These are phyloP conservation scores for Cytospora leucostoma DNA, from an alignment of 2,329 filamentous ascomycete genomes.

Conservation along the genomic window DNA sequence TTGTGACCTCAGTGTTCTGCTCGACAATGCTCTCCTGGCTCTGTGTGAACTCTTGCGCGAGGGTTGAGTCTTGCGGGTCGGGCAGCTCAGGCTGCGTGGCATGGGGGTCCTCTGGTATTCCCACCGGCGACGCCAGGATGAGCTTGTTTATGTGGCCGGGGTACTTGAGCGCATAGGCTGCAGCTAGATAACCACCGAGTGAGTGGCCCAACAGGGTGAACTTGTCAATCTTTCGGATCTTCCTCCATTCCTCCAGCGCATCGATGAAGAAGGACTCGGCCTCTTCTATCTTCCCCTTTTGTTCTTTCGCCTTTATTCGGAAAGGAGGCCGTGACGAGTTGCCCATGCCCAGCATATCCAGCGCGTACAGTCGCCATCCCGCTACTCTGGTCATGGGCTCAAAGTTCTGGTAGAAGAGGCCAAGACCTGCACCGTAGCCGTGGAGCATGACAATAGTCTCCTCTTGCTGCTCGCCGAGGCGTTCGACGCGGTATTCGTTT, in stretches of 20 bases:
- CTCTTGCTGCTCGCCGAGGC: conserved; percentile 74
- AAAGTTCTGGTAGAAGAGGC: conserved; percentile 99
- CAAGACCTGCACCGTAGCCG: conserved; percentile 92
- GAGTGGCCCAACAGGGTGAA: conserved; percentile 95
- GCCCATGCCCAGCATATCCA: conserved; percentile 96
- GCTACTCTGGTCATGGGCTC: conserved; percentile 76
- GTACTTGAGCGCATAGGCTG: conserved; percentile 95
- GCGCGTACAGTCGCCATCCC: conserved; percentile 86
- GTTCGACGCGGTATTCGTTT: conserved; percentile 91
- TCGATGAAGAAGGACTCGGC: conserved; percentile 97
- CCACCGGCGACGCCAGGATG: conserved; percentile 91
- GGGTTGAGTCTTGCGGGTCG: conserved; percentile 70
- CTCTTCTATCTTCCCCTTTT: conserved; percentile 79
- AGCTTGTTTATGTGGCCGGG: conserved; percentile 93
- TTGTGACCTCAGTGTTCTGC: conserved; percentile 34
- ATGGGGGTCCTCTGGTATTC: conserved; percentile 91
- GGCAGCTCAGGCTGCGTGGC: conserved; percentile 80
- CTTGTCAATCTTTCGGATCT: conserved; percentile 82
- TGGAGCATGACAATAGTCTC: conserved; percentile 95
- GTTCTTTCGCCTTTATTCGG: conserved; percentile 79
- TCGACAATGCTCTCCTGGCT: conserved; percentile 60
- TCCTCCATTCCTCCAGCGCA: conserved; percentile 92
- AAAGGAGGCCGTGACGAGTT: conserved; percentile 83
- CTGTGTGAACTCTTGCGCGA: conserved; percentile 78
- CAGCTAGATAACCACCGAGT: conserved; percentile 86